Percentiles rank a stretch among this genome's conserved stretches.
Evolutionary conservation across 2,329 filamentous ascomycete genomes (phyloP).

Genomic region (Keithomyces neogunnii): DNA sequence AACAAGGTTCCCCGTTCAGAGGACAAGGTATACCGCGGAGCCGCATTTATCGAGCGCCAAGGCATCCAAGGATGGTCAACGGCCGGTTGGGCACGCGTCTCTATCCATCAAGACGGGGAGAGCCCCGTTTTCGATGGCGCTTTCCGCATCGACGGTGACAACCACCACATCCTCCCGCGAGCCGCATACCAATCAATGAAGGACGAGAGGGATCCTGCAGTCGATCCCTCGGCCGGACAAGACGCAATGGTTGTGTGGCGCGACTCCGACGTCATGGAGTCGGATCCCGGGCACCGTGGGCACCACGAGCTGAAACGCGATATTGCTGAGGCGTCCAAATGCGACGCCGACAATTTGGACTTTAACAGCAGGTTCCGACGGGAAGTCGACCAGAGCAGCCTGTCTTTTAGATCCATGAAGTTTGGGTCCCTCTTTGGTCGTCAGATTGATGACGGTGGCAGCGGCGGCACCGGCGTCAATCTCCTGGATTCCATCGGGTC

Average conservation of each 20-base stretch:
- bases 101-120: conserved; percentile 66
- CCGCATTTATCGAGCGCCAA: conserved; percentile 58
- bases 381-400: conserved; percentile 41
- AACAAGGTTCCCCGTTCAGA: conserved; percentile 63
- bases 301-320: conserved; percentile 56
- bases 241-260: conserved; percentile 88
- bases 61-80: conserved; percentile 61
- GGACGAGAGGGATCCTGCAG: conserved; percentile 60
- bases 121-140: conserved; percentile 82
- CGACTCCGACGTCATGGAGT: conserved; percentile 70
- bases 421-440: conserved; percentile 63
- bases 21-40: conserved; percentile 79
- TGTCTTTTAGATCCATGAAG: conserved; percentile 49
- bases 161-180: conserved; percentile 78
- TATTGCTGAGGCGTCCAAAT: conserved; percentile 40
- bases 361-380: conserved; percentile 76
- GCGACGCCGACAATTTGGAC: conserved; percentile 63
- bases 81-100: conserved; percentile 80
- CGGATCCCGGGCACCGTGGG: conserved; percentile 18
- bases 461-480: conserved; percentile 61
- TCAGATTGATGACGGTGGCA: conserved; percentile 62
- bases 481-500: conserved; percentile 71
- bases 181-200: conserved; percentile 66
- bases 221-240: conserved; percentile 42
- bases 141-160: conserved; percentile 71